Evolutionary conservation across 805 yeast species (phyloP).

Genomic region (Teunomyces barrocoloradensis): DNA sequence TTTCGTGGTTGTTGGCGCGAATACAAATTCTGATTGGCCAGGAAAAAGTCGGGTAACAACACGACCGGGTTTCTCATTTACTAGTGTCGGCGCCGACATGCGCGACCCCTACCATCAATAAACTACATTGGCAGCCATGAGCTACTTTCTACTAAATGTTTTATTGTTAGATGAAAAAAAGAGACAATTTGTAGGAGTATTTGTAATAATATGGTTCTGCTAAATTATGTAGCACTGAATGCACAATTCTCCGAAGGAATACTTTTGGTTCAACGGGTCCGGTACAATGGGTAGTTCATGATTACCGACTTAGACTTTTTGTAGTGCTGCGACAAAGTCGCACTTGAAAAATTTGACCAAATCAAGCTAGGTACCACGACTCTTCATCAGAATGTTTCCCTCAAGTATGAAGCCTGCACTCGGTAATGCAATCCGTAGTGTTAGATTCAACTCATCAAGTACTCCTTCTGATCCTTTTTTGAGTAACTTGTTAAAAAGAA

Average conservation of each 20-base stretch:
- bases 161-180: no score
- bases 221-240: no score
- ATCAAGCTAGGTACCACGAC: background rate
- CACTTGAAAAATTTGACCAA: conserved; percentile 5
- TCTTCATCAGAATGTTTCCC: background rate
- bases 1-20: conserved; percentile 5
- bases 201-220: no score
- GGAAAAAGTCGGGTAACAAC: conserved; percentile 8
- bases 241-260: no score
- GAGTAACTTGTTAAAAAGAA: conserved; percentile 36
- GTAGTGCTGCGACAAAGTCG: conserved; percentile 3
- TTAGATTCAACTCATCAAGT: conserved; percentile 8
- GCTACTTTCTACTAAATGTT: background rate
- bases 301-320: background rate
- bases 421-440: conserved; percentile 4
- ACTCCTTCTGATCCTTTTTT: conserved; percentile 19
- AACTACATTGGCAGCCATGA: background rate
- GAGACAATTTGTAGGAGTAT: no score
- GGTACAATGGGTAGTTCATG: background rate
- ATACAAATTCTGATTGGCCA: conserved; percentile 11
- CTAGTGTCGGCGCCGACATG: background rate
- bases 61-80: background rate
- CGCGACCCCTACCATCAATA: background rate
- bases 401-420: background rate
- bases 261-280: background rate